Conservation (phyloP, 1,284 basidiomycete species). For the Austroboletus rostrupii region DNA sequence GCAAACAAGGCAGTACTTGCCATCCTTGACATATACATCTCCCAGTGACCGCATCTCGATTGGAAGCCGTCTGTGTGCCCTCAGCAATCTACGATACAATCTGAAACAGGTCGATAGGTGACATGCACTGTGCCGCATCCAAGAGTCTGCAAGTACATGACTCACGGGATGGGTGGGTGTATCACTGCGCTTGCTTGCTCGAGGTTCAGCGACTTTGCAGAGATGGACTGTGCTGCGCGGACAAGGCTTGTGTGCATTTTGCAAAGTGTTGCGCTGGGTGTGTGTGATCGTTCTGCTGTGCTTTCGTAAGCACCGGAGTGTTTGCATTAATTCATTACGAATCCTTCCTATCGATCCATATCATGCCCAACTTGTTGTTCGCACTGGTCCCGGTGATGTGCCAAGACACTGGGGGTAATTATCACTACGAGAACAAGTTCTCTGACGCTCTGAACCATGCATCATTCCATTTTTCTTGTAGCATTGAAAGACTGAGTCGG, state of each 20-base stretch:
- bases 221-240: slow-evolving; percentile 62
- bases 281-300: not conserved
- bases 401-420: no score
- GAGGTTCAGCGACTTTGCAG: slow-evolving; percentile 59
- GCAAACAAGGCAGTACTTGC: slow-evolving; percentile 35
- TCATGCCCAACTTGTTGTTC: not conserved
- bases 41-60: slow-evolving; percentile 82
- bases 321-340: not conserved
- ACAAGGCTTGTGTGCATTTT: slow-evolving; percentile 24
- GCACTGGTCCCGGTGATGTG: no score
- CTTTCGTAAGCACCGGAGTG: slow-evolving; percentile 12
- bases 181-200: slow-evolving; percentile 66
- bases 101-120: slow-evolving; percentile 38
- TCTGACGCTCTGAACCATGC: not conserved
- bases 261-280: not conserved
- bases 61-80: slow-evolving; percentile 74
- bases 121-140: not conserved
- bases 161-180: slow-evolving; percentile 79
- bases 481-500: not conserved
- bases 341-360: not conserved
- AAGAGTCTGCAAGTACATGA: slow-evolving; percentile 4
- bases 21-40: slow-evolving; percentile 84
- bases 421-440: no score
- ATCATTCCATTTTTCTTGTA: not conserved
- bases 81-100: slow-evolving; percentile 76